phyloP scores from a whole-genome alignment of 441 rosid genomes.

The Eutrema salsugineum region DNA sequence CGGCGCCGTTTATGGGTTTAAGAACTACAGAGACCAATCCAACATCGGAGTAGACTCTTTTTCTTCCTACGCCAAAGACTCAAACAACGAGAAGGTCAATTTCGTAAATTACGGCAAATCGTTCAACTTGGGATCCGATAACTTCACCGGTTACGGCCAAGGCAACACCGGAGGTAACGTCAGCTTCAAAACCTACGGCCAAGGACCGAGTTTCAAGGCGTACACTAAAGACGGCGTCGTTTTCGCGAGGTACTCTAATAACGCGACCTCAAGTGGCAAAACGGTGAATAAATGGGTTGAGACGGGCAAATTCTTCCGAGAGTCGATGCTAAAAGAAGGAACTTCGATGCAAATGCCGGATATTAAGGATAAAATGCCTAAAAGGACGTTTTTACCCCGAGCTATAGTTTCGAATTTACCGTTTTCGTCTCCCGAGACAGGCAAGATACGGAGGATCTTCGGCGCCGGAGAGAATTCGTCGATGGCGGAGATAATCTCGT shows the following conservation, averaged over 20 bases:
- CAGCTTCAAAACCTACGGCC: slow-evolving; percentile 72
- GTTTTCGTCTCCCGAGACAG: slow-evolving; percentile 45
- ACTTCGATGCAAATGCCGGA: slow-evolving; percentile 83
- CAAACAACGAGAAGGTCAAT: slow-evolving; percentile 44
- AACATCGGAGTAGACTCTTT: slow-evolving; percentile 85
- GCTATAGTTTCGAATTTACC: slow-evolving; percentile 61
- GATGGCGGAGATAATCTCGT: slow-evolving; percentile 50
- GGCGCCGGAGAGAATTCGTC: slow-evolving; percentile 67
- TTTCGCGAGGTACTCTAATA: slow-evolving; percentile 47
- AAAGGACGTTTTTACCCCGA: slow-evolving; percentile 92
- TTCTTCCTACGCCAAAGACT: slow-evolving; percentile 65
- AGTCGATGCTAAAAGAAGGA: slow-evolving; percentile 64
- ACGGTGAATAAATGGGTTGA: slow-evolving; percentile 73
- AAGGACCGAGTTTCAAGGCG: slow-evolving; percentile 63
- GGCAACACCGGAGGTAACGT: slow-evolving; percentile 38
- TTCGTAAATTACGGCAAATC: slow-evolving; percentile 81
- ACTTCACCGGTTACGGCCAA: slow-evolving; percentile 67
- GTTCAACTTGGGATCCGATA: slow-evolving; percentile 76
- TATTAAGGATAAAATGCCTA: slow-evolving; percentile 86
- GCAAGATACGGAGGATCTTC: slow-evolving; percentile 43
- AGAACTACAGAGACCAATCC: slow-evolving; percentile 68
- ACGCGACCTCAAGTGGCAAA: slow-evolving; percentile 38
- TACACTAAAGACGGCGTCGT: slow-evolving; percentile 47
- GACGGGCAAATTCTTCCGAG: slow-evolving; percentile 88
- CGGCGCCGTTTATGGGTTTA: slow-evolving; percentile 50